A percentile compares a stretch with the other conserved stretches of the same genome.
Evolutionary conservation across 495 filamentous ascomycete species (phyloP).

Genomic region (Penicillium verhagenii): DNA sequence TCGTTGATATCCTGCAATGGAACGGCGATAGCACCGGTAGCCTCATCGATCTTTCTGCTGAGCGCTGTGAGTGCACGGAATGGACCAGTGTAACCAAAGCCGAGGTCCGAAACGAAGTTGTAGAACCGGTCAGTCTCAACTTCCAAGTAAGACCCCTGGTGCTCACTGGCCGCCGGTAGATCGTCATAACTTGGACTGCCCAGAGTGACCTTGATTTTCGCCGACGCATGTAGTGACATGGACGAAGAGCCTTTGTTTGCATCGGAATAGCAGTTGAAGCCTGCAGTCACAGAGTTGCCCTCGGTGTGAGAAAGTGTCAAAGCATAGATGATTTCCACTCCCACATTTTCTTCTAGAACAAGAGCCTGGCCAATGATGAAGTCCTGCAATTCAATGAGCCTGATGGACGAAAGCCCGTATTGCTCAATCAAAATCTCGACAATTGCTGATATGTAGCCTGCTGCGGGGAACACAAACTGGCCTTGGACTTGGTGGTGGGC

Average conservation of each 20-base stretch:
- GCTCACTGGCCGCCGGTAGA: constrained; percentile 7
- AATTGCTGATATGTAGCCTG: constrained; percentile 57
- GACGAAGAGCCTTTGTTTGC: constrained; percentile 16
- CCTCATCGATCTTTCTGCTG: constrained; percentile 25
- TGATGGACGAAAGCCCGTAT: constrained; percentile 16
- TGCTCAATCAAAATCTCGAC: constrained; percentile 44
- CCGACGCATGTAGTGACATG: constrained; percentile 24
- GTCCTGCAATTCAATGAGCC: constrained; percentile 34
- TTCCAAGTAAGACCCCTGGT: constrained; percentile 4
- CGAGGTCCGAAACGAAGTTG: constrained; percentile 29
- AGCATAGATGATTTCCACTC: constrained; percentile 46
- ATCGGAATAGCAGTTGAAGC: constrained; percentile 22
- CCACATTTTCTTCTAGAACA: constrained; percentile 46
- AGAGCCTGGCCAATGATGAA: constrained; percentile 47
- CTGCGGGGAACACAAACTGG: constrained; percentile 57
- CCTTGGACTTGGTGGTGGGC: constrained; percentile 38
- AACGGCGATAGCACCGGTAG: constrained; percentile 20
- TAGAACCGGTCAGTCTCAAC: constrained; percentile 37
- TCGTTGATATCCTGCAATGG: constrained; percentile 2
- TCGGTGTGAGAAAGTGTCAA: constrained; percentile 8
- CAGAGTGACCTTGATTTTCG: constrained; percentile 10
- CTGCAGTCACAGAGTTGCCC: not conserved
- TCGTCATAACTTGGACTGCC: constrained; percentile 8
- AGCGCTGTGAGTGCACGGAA: constrained; percentile 25
- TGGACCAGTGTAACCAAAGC: constrained; percentile 31